Percentiles rank a stretch among this genome's conserved stretches.
Conservation (phyloP, 1,139 yeast species). For the Yamadazyma buinensis region DNA sequence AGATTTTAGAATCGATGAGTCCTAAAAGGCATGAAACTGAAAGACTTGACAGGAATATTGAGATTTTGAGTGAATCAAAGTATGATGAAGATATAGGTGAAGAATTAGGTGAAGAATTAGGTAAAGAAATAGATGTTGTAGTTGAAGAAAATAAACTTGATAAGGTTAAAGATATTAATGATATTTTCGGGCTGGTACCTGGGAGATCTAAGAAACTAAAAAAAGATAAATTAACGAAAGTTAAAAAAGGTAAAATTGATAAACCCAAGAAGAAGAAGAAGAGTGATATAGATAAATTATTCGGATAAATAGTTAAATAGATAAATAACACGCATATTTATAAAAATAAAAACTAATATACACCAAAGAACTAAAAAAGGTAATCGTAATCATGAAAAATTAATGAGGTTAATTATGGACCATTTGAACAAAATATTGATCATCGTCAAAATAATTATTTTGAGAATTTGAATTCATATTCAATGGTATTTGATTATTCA, state of each 20-base stretch:
- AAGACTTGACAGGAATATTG: neutral
- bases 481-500: slow-evolving; percentile 7
- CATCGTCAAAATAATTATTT: slow-evolving; percentile 5
- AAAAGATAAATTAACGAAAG: slow-evolving; percentile 9
- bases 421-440: slow-evolving; percentile 10
- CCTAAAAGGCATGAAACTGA: neutral
- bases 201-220: slow-evolving; percentile 2
- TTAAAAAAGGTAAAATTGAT: too few species aligned
- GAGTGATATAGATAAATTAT: slow-evolving; percentile 57
- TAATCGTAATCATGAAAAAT: neutral
- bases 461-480: slow-evolving; percentile 5
- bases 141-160: too few species aligned
- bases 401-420: slow-evolving; percentile 7
- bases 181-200: too few species aligned
- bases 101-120: slow-evolving; percentile 6
- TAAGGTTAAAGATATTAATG: slow-evolving; percentile 1
- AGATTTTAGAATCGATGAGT: slow-evolving; percentile 22
- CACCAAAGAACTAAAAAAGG: slow-evolving; percentile 2
- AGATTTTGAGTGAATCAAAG: neutral
- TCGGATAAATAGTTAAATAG: slow-evolving; percentile 31
- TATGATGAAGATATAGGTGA: slow-evolving; percentile 6
- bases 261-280: slow-evolving; percentile 34
- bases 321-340: neutral
- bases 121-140: too few species aligned
- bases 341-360: slow-evolving; percentile 1